Evolutionary conservation across 2,329 filamentous ascomycete genomes (phyloP).

Genomic region (Colletotrichum tofieldiae): DNA sequence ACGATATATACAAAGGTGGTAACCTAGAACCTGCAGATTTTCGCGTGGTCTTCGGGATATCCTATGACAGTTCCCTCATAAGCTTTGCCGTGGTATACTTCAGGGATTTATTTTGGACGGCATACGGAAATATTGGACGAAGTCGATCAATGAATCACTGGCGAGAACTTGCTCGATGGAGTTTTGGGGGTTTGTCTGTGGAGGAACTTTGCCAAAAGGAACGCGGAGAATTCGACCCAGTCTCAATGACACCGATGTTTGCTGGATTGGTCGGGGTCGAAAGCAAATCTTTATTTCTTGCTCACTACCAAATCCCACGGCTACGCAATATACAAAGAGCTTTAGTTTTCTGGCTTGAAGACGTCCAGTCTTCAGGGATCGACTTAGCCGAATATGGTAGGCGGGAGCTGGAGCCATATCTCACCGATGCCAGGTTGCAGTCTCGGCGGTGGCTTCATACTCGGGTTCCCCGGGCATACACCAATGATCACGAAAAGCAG

Average conservation of each 20-base stretch:
- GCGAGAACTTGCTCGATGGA: not conserved
- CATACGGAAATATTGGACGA: not conserved
- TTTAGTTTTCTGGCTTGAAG: not conserved
- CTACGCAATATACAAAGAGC: not conserved
- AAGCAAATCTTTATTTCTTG: too few species aligned
- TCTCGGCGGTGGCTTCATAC: not conserved
- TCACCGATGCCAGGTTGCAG: not conserved
- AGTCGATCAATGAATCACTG: fast-evolving
- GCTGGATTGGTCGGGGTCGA: not conserved
- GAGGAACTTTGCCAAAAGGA: not conserved
- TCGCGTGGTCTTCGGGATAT: not conserved
- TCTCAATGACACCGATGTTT: not conserved
- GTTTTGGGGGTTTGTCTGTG: not conserved
- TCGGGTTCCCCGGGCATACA: too few species aligned
- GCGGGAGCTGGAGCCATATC: not conserved
- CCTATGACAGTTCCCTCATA: fast-evolving
- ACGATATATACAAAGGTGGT: not conserved
- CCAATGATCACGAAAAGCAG: not conserved
- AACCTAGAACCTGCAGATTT: conserved; percentile 3
- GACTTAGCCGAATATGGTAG: conserved; percentile 16
- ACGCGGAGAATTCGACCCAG: fast-evolving
- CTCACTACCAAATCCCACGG: too few species aligned
- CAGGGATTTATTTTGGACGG: fast-evolving
- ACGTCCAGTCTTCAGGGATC: not conserved
- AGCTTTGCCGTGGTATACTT: not conserved